Evolutionary conservation across 1,139 yeast genomes (phyloP).

Genomic region (Hemisphaericaspora xylanilytica): DNA sequence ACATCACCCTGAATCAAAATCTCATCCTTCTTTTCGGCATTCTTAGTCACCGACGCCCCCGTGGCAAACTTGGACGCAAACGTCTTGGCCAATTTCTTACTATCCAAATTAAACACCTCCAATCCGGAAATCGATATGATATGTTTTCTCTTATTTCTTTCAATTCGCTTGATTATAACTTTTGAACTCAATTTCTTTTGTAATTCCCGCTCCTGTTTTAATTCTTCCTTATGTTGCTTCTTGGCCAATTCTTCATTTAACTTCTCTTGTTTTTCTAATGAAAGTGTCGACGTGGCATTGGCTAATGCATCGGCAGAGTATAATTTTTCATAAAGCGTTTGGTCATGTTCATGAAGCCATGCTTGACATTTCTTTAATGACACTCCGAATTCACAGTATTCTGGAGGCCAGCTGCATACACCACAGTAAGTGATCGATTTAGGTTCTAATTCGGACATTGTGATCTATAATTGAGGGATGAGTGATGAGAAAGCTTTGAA

Average conservation of each 20-base stretch:
- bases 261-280: constrained; percentile 77
- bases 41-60: constrained; percentile 92
- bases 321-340: constrained; percentile 54
- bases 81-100: constrained; percentile 87
- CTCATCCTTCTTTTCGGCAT: constrained; percentile 89
- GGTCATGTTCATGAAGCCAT: constrained; percentile 67
- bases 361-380: constrained; percentile 77
- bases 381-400: constrained; percentile 91
- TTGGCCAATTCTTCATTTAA: constrained; percentile 79
- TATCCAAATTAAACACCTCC: constrained; percentile 84
- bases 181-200: constrained; percentile 77
- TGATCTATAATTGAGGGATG: not conserved
- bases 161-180: constrained; percentile 81
- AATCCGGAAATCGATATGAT: constrained; percentile 84
- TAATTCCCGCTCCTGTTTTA: constrained; percentile 80
- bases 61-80: constrained; percentile 95
- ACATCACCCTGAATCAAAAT: constrained; percentile 94
- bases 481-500: too few relatives aligned
- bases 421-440: constrained; percentile 68
- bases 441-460: constrained; percentile 41
- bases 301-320: constrained; percentile 60
- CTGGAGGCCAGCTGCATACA: constrained; percentile 85
- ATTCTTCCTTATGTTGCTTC: constrained; percentile 86
- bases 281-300: constrained; percentile 52
- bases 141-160: constrained; percentile 86